These are phyloP conservation scores for Penicillium griseofulvum DNA, from an alignment of 2,329 filamentous ascomycete genomes.

Conservation along the genomic window DNA sequence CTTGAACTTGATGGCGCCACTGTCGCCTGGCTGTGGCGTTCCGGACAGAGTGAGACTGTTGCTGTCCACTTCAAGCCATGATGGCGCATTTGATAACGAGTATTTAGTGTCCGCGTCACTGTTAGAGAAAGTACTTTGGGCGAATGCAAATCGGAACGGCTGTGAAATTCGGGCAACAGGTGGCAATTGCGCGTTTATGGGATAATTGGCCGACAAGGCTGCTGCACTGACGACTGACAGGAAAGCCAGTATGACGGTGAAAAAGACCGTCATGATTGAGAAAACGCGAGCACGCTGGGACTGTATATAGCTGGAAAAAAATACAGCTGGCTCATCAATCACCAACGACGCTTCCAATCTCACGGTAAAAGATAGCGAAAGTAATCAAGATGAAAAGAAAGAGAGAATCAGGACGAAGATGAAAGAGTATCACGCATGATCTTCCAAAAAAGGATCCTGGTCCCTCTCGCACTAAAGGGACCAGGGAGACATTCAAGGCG, in stretches of 20 bases:
- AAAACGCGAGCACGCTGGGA: conserved; percentile 13
- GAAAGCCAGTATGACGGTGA: conserved; percentile 27
- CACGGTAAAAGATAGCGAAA: conserved; percentile 5
- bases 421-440: conserved; percentile 19
- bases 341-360: conserved; percentile 2
- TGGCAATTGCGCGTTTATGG: conserved; percentile 80
- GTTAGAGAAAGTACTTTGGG: conserved; percentile 67
- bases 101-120: conserved; percentile 59
- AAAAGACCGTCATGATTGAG: conserved; percentile 28
- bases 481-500: conserved; percentile 33
- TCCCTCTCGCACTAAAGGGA: conserved; percentile 33
- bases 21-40: conserved; percentile 58
- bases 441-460: conserved; percentile 21
- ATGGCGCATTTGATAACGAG: conserved; percentile 62
- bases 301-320: conserved; percentile 10
- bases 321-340: conserved; percentile 17
- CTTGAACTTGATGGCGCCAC: conserved; percentile 60
- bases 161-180: conserved; percentile 69
- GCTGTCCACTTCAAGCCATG: conserved; percentile 72
- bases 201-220: conserved; percentile 56
- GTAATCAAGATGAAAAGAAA: conserved; percentile 11
- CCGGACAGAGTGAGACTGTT: conserved; percentile 65
- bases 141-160: conserved; percentile 46
- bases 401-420: conserved; percentile 15
- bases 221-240: conserved; percentile 32